A percentile compares a stretch with the other conserved stretches of the same genome.
phyloP scores from a whole-genome alignment of 2,329 filamentous ascomycete genomes.

The Fusarium poae region DNA sequence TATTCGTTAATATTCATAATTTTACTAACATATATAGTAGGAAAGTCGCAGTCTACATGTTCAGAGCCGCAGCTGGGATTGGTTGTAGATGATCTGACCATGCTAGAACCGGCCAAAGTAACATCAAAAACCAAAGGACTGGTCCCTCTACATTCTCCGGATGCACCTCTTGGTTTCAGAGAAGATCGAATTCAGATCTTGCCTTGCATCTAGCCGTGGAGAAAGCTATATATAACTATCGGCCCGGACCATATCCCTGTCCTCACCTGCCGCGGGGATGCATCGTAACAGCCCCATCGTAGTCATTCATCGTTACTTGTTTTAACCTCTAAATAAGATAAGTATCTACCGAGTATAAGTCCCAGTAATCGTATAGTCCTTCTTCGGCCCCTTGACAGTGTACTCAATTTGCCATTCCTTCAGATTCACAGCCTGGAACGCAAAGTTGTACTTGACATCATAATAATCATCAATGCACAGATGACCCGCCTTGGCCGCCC shows the following conservation, averaged over 20 bases:
- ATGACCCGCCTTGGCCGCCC: conserved; percentile 76
- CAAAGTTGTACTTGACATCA: conserved; percentile 76
- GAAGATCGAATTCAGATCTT: conserved; percentile 12
- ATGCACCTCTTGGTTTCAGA: conserved; percentile 12
- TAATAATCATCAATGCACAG: conserved; percentile 80
- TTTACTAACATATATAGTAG: no score
- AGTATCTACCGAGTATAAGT: conserved; percentile 60
- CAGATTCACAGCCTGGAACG: conserved; percentile 69
- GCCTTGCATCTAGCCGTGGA: conserved; percentile 15
- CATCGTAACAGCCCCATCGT: neutral
- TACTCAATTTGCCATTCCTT: conserved; percentile 72
- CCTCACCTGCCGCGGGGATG: conserved; percentile 1
- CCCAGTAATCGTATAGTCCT: conserved; percentile 75
- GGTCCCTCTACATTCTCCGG: conserved; percentile 7
- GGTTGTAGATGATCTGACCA: conserved; percentile 14
- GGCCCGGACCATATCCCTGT: conserved; percentile 16
- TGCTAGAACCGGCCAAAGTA: neutral
- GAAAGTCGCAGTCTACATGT: neutral
- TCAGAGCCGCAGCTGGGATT: neutral
- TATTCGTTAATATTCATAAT: neutral
- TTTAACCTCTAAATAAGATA: neutral
- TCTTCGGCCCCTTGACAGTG: conserved; percentile 77
- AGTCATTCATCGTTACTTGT: neutral
- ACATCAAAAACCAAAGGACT: neutral
- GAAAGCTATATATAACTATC: conserved; percentile 1